Conservation (phyloP, 2,329 filamentous ascomycete genomes). For the Colletotrichum sojae region DNA sequence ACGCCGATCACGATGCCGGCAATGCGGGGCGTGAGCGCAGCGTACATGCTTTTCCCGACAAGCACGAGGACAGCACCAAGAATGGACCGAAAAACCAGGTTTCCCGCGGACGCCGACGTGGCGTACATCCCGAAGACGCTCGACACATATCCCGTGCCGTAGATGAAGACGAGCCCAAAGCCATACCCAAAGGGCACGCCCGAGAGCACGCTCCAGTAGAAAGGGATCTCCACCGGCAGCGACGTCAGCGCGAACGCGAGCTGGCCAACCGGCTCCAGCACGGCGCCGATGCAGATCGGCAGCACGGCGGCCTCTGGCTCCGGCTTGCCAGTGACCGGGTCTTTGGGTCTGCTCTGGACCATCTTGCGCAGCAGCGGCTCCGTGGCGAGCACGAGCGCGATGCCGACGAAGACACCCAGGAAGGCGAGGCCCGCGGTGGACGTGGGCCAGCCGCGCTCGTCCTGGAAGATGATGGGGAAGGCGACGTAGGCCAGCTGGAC, state of each 20-base stretch:
- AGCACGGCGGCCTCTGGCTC: conserved; percentile 75
- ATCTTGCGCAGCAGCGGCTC: conserved; percentile 60
- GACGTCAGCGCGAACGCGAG: conserved; percentile 77
- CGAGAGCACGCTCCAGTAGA: conserved; percentile 72
- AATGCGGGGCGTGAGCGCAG: conserved; percentile 71
- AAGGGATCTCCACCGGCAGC: conserved; percentile 70
- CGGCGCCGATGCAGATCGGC: conserved; percentile 72
- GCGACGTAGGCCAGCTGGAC: conserved; percentile 77
- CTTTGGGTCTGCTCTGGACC: conserved; percentile 71
- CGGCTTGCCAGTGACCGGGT: conserved; percentile 70
- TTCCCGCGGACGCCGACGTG: conserved; percentile 74
- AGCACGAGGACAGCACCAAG: conserved; percentile 73
- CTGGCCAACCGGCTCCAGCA: conserved; percentile 71
- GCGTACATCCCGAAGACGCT: conserved; percentile 76
- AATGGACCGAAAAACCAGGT: conserved; percentile 71
- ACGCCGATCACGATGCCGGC: conserved; percentile 60
- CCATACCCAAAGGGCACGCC: conserved; percentile 75
- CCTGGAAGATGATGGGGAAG: conserved; percentile 73
- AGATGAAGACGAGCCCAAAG: conserved; percentile 76
- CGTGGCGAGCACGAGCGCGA: conserved; percentile 52
- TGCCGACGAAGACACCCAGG: conserved; percentile 41
- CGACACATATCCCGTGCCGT: conserved; percentile 74
- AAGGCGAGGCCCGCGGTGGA: conserved; percentile 67
- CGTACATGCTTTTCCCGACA: conserved; percentile 72
- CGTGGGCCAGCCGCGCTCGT: conserved; percentile 69